Percentiles rank a stretch among this genome's conserved stretches.
phyloP scores from a whole-genome alignment of 2,329 filamentous ascomycete genomes.

The Aspergillus sp. region DNA sequence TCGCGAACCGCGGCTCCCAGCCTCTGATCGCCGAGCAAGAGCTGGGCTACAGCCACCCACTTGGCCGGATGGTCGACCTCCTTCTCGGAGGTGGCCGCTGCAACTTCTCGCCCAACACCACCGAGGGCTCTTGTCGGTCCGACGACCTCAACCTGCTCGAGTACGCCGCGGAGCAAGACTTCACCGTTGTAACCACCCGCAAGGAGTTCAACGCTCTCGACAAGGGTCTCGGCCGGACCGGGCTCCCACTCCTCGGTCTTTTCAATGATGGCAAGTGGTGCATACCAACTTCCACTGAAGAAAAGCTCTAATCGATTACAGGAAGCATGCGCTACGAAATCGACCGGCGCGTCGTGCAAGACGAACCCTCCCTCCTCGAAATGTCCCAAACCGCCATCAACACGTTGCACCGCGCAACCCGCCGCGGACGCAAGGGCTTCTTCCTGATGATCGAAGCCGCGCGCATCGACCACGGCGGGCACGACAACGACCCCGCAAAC shows the following conservation, averaged over 20 bases:
- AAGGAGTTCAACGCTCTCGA: constrained; percentile 5
- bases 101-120: constrained; percentile 8
- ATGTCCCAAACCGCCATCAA: neutral
- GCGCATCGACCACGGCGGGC: constrained; percentile 14
- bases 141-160: constrained; percentile 8
- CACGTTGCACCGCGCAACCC: constrained; percentile 6
- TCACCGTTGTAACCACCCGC: neutral
- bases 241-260: constrained; percentile 4
- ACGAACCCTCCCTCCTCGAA: constrained; percentile 9
- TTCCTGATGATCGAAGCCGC: constrained; percentile 19
- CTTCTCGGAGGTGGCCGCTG: constrained; percentile 17
- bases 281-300: neutral
- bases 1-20: constrained; percentile 5
- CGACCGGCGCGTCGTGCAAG: constrained; percentile 1
- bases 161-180: constrained; percentile 7
- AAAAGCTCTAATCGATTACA: neutral
- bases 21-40: constrained; percentile 13
- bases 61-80: constrained; percentile 12
- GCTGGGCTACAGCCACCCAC: constrained; percentile 11
- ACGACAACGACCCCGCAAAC: constrained; percentile 7
- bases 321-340: constrained; percentile 13
- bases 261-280: constrained; percentile 5
- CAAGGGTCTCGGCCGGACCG: neutral
- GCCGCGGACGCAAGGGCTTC: constrained; percentile 3
- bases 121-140: constrained; percentile 9